These are phyloP conservation scores for Trypanosomatidae sp. DNA, from an alignment of 208 protist genomes.

Conservation along the genomic window DNA sequence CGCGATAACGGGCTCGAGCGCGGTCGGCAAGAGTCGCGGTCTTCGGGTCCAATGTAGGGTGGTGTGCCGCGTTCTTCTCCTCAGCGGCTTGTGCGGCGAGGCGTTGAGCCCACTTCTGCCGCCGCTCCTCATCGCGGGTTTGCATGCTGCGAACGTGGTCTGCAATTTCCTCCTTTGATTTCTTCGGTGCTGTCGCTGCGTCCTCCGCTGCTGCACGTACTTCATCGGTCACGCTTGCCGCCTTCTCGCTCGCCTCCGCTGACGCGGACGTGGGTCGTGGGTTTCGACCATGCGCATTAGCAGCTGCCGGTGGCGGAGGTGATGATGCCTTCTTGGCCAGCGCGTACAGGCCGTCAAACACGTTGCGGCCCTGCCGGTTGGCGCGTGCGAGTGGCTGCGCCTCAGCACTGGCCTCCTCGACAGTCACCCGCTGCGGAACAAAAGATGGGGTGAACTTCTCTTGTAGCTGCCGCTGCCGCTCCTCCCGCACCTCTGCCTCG, in stretches of 20 bases:
- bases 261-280: too few species aligned
- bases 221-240: background rate
- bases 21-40: slow-evolving; percentile 36
- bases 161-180: slow-evolving; percentile 18
- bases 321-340: background rate
- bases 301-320: too few species aligned
- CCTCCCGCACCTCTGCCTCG: slow-evolving; percentile 16
- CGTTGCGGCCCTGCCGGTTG: background rate
- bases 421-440: too few species aligned
- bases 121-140: slow-evolving; percentile 29
- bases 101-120: slow-evolving; percentile 17
- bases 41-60: slow-evolving; percentile 17
- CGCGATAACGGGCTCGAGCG: slow-evolving; percentile 22
- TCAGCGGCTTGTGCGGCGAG: slow-evolving; percentile 10
- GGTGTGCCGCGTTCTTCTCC: slow-evolving; percentile 12
- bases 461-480: slow-evolving; percentile 16
- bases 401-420: too few species aligned
- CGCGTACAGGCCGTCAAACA: slow-evolving; percentile 14
- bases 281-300: too few species aligned
- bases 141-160: slow-evolving; percentile 24
- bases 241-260: too few species aligned
- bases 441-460: background rate
- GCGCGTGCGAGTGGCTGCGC: background rate
- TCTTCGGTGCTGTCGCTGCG: background rate
- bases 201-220: background rate